Evolutionary conservation across 345 rosid species (phyloP), one percentile per base, ranked within the genome.

Genomic region (Populus tremula): DNA sequence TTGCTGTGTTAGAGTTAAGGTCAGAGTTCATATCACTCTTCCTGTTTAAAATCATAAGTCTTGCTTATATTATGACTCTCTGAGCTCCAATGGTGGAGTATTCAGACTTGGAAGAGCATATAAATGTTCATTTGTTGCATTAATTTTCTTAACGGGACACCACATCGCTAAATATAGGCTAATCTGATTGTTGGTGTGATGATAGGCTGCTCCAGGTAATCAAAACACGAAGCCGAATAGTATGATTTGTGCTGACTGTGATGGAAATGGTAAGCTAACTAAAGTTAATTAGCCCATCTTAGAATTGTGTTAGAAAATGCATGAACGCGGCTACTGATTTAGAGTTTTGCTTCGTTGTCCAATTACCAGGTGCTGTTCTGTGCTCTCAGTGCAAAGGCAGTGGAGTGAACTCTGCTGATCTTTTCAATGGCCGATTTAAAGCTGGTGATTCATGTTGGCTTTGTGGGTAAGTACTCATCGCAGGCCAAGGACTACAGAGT

Each of bases 371-470:
- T 70, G 91, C 90, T 1, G 85, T 86, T 62, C 38, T 50, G 43
- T 90, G 94, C 70, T 86, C 89, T 11, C 94, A 89, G 76, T 90
- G 92, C 76, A 83, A 87, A 79, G 94, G 94, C 1, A 77, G 71
- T 67, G 92, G 94, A 11, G 88, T 86, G 62, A 90, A 90, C 74
- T 59, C 88, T 14, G 88, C 70, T 49, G 92, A 90, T 77, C 1
- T 84, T 78, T 90, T 89, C 77, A 71, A 82, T 74, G 92, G 92
- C 21, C 82, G 76, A 64, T 89, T 87, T 77, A 87, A 86, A 78
- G 88, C 86, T 54, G 91, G 90, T 31, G 87, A 84, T 43, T 81
- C 85, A 2, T 89, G 91, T 67, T 89, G 92, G 94, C 92, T 89
- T 49, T 89, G 91, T 73, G 86, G 92, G 94, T 89, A 87, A 79